Conservation (phyloP, 208 protist genomes). For the Balamuthia mandrillaris region DNA sequence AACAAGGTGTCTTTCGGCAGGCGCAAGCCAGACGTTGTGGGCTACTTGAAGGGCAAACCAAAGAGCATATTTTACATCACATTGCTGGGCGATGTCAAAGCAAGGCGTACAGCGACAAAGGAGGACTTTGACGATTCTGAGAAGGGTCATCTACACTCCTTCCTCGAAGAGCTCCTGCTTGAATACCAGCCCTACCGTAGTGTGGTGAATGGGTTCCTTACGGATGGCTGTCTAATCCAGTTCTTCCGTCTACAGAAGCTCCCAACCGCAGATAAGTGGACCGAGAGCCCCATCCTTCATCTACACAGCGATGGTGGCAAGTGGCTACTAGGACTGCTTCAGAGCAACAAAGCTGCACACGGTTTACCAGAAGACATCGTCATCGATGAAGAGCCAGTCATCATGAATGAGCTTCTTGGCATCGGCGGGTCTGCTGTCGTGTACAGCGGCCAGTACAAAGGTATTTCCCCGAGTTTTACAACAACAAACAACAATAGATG, state of each 20-base stretch:
- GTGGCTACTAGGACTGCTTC: constrained; percentile 1
- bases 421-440: neutral
- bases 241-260: neutral
- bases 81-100: constrained; percentile 2
- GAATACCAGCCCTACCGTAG: constrained; percentile 2
- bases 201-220: neutral
- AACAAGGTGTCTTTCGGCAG: neutral
- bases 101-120: neutral
- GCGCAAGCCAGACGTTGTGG: neutral
- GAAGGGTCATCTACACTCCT: neutral
- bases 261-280: neutral
- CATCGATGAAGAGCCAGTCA: neutral
- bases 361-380: neutral
- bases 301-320: neutral
- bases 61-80: neutral
- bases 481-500: too few relatives aligned
- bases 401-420: neutral
- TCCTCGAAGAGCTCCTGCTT: neutral
- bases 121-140: neutral
- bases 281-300: neutral
- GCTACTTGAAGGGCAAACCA: neutral
- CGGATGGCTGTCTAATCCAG: constrained; percentile 8
- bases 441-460: neutral
- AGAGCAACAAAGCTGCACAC: too few relatives aligned
- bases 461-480: too few relatives aligned